Evolutionary conservation across 2,329 filamentous ascomycete species (phyloP).

Genomic region (Onygenales sp.): DNA sequence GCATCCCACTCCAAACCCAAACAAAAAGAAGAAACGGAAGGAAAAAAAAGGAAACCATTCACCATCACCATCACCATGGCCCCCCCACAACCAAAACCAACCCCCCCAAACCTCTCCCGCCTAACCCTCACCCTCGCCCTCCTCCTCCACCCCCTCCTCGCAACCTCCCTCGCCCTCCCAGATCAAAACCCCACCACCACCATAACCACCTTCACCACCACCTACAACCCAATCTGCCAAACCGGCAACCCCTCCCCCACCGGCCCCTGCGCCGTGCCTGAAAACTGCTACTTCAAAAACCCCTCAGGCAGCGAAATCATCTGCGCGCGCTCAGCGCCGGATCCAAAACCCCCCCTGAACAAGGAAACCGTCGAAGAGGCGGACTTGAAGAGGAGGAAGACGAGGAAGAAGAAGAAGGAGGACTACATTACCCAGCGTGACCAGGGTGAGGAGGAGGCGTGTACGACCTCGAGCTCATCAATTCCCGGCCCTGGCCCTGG

Average conservation of each 20-base stretch:
- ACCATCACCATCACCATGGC: background rate
- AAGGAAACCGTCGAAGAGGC: background rate
- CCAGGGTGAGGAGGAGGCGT: no score
- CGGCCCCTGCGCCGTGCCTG: background rate
- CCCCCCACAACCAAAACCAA: background rate
- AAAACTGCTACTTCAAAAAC: background rate
- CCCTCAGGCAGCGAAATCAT: background rate
- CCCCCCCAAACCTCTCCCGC: background rate
- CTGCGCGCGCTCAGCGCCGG: background rate
- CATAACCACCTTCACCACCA: background rate
- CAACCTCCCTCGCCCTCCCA: background rate
- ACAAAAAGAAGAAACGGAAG: no score
- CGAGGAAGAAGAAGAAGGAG: no score
- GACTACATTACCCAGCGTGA: no score
- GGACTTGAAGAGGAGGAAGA: background rate
- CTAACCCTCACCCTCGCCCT: background rate
- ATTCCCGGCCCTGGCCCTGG: no score
- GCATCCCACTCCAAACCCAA: no score
- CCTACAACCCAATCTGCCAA: background rate
- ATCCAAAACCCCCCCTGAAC: background rate
- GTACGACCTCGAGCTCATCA: no score
- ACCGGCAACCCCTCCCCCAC: background rate
- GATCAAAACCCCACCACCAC: background rate
- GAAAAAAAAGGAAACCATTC: no score
- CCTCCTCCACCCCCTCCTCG: background rate